These are phyloP conservation scores for Solanum hybrid DNA, from an alignment of 305 asterid species.

Conservation along the genomic window DNA sequence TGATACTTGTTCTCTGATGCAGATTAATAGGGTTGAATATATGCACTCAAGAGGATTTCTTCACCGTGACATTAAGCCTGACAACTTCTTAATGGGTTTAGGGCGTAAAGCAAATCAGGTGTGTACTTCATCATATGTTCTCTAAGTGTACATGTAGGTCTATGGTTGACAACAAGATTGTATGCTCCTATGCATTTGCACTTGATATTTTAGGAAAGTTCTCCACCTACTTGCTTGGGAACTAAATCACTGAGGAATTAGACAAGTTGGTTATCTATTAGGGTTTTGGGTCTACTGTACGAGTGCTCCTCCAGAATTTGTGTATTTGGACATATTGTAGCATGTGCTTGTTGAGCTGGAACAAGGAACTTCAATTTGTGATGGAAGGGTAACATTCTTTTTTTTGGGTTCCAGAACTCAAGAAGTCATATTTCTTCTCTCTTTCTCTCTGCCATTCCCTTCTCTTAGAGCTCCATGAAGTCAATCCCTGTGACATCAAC, in stretches of 20 bases:
- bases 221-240: not conserved
- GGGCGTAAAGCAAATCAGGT: constrained; percentile 99
- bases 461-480: not conserved
- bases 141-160: not conserved
- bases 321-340: not conserved
- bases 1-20: constrained; percentile 6
- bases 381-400: not conserved
- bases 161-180: not conserved
- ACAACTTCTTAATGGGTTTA: constrained; percentile 92
- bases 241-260: not conserved
- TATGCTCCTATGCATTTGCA: not conserved
- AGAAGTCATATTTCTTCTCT: not conserved
- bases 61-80: constrained; percentile 97
- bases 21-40: constrained; percentile 94
- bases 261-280: not conserved
- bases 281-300: not conserved
- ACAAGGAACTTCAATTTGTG: not conserved
- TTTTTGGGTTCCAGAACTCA: not conserved
- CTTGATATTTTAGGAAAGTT: not conserved
- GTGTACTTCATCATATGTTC: not conserved
- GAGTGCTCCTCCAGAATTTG: not conserved
- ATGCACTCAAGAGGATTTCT: constrained; percentile 95
- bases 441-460: not conserved
- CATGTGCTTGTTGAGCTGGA: not conserved
- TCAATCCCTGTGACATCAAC: not conserved